Evolutionary conservation across 305 asterid genomes (phyloP).

Genomic region (Solanum chacoense): DNA sequence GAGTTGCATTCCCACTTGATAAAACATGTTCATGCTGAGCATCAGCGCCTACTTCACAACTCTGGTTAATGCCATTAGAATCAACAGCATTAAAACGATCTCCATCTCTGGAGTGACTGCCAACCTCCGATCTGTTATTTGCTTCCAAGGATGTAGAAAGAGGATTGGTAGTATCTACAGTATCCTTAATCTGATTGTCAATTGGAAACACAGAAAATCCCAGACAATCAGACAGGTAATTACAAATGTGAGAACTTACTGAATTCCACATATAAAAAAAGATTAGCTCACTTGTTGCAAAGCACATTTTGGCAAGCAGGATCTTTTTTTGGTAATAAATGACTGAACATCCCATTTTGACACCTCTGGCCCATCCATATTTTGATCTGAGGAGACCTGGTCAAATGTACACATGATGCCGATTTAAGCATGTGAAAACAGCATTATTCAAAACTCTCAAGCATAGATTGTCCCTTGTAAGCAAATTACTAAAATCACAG

Average conservation of each 20-base stretch:
- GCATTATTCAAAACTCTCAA: not conserved
- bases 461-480: not conserved
- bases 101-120: constrained; percentile 18
- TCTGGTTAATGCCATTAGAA: constrained; percentile 7
- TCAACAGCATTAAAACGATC: constrained; percentile 9
- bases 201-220: constrained; percentile 7
- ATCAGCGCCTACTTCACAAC: constrained; percentile 10
- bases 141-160: constrained; percentile 39
- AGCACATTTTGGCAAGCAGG: constrained; percentile 26
- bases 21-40: not conserved
- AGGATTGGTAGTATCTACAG: constrained; percentile 37
- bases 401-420: not conserved
- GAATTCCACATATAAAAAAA: constrained; percentile 1
- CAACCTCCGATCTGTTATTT: constrained; percentile 34
- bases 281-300: constrained; percentile 40
- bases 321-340: constrained; percentile 44
- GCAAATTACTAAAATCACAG: not conserved
- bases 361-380: constrained; percentile 28
- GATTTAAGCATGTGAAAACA: not conserved
- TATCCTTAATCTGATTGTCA: constrained; percentile 56
- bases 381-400: constrained; percentile 13
- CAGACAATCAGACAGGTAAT: not conserved
- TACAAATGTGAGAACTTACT: constrained; percentile 11
- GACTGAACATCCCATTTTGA: constrained; percentile 59
- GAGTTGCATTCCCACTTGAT: not conserved